Percentiles rank a stretch among this genome's conserved stretches.
phyloP scores from a whole-genome alignment of 306 rosid species.

The Prunus salicina region DNA sequence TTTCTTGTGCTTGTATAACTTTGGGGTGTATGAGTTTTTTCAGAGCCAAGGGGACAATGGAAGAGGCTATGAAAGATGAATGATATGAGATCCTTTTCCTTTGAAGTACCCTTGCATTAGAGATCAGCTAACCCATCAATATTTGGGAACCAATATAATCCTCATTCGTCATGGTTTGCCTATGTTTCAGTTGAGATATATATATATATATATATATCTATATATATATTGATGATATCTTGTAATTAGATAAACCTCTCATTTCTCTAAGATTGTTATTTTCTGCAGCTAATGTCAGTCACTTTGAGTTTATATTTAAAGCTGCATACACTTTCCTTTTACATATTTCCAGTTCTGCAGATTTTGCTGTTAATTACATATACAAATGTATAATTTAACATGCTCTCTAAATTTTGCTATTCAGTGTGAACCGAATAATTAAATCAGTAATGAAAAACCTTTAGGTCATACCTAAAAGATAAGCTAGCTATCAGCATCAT shows the following conservation, averaged over 20 bases:
- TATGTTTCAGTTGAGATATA: slow-evolving; percentile 50
- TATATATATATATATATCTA: slow-evolving; percentile 27
- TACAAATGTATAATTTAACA: no score
- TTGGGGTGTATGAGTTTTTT: slow-evolving; percentile 52
- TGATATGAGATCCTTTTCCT: slow-evolving; percentile 27
- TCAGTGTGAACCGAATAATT: not conserved
- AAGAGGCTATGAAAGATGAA: slow-evolving; percentile 35
- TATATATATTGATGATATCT: slow-evolving; percentile 1
- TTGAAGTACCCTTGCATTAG: slow-evolving; percentile 18
- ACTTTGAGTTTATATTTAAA: slow-evolving; percentile 13
- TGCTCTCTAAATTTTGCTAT: no score
- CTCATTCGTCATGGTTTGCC: slow-evolving; percentile 38
- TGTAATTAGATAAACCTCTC: slow-evolving; percentile 50
- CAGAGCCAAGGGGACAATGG: slow-evolving; percentile 48
- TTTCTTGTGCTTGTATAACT: slow-evolving; percentile 47
- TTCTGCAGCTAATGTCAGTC: slow-evolving; percentile 37
- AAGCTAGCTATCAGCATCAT: not conserved
- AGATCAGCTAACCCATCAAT: slow-evolving; percentile 47
- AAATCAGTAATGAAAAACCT: not conserved
- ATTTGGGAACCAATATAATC: slow-evolving; percentile 21
- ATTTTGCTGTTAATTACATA: not conserved
- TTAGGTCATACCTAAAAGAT: not conserved
- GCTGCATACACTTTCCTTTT: slow-evolving; percentile 19
- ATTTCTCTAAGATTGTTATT: slow-evolving; percentile 29
- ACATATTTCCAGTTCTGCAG: not conserved